Conservation (phyloP, 2,329 filamentous ascomycete species). For the Elsinoe perseae region DNA sequence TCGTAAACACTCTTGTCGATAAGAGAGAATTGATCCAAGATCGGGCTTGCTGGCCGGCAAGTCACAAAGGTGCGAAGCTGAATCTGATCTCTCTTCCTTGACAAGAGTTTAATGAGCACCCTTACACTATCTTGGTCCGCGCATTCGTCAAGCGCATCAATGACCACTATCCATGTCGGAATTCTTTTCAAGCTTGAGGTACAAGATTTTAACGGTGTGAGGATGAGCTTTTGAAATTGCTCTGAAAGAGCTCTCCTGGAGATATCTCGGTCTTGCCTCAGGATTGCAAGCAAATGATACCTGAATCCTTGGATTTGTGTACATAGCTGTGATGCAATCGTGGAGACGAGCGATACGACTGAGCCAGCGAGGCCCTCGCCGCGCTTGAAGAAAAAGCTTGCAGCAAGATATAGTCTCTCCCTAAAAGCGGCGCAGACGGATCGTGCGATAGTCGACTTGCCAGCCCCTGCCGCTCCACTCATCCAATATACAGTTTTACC, state of each 20-base stretch:
- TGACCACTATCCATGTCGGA: slow-evolving; percentile 27
- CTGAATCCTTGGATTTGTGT: slow-evolving; percentile 11
- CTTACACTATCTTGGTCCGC: slow-evolving; percentile 21
- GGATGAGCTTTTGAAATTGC: slow-evolving; percentile 16
- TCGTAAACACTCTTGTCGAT: slow-evolving; percentile 26
- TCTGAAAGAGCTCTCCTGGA: background rate
- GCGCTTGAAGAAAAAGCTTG: slow-evolving; percentile 29
- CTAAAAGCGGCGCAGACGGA: slow-evolving; percentile 22
- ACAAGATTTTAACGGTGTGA: slow-evolving; percentile 2
- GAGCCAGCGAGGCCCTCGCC: slow-evolving; percentile 20
- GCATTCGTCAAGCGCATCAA: slow-evolving; percentile 34
- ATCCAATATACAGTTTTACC: slow-evolving; percentile 28
- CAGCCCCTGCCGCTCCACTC: slow-evolving; percentile 30
- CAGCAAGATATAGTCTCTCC: slow-evolving; percentile 21
- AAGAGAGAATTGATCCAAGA: slow-evolving; percentile 32
- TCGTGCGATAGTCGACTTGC: slow-evolving; percentile 30
- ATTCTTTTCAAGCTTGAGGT: background rate
- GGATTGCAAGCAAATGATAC: slow-evolving; percentile 17
- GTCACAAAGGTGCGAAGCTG: slow-evolving; percentile 36
- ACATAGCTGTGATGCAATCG: slow-evolving; percentile 22
- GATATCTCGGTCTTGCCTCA: slow-evolving; percentile 8
- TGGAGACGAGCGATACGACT: slow-evolving; percentile 25
- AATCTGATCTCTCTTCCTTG: slow-evolving; percentile 18
- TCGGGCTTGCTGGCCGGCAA: slow-evolving; percentile 36
- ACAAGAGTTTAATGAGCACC: slow-evolving; percentile 28